Base-by-base conservation (phyloP, 2,329 filamentous ascomycete genomes). In the Fonsecaea nubica region DNA sequence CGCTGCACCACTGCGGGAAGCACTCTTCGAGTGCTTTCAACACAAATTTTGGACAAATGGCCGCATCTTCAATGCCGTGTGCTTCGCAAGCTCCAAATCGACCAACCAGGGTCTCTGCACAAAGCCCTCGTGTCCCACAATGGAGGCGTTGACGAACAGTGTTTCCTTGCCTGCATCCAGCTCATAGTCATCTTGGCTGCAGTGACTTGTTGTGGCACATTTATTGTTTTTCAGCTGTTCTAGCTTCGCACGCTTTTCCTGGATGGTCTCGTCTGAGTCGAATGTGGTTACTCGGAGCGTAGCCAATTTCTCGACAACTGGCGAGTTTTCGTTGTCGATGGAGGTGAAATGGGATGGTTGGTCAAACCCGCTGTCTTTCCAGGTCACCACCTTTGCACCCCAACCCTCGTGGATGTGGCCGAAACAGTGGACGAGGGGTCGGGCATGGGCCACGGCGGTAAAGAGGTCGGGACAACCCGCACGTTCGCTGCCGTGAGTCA, bases 61-160 rank as follows among this genome's bases (percentile, higher is more conserved):
- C 36, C 9, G 36, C 36, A 8, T 38, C 36, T 38, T 38, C 36
- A 38, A 38, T 10, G 5, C 36, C 30, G 36, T 10, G 36, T 38
- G 57, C 54, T 58, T 62, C 78, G 74, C 72, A 33, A 87, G 75
- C 32, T 83, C 79, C 5, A 87, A 65, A 10, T 86, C 81, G 4
- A 88, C 74, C 2, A 87, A 18, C 84, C 84, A 89, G 0, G 85
- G 82, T 15, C 81, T 73, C 50, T 89, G 84, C 9, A 75, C 71
- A n/a, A 73, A 64, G 18, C 82, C 79, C 6, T 75, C 66, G 2
- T 78, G 69, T 3, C 83, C 79, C 76, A 86, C 78, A 32, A 88
- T 82, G 0, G 87, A 79, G 0, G 86, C 86, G 73, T 89, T 89
- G 9, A 89, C 77, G 72, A 89, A 87, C 6, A 89, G 73, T 0